Evolutionary conservation across 305 asterid species (phyloP).

Genomic region (Solanum hybrid): DNA sequence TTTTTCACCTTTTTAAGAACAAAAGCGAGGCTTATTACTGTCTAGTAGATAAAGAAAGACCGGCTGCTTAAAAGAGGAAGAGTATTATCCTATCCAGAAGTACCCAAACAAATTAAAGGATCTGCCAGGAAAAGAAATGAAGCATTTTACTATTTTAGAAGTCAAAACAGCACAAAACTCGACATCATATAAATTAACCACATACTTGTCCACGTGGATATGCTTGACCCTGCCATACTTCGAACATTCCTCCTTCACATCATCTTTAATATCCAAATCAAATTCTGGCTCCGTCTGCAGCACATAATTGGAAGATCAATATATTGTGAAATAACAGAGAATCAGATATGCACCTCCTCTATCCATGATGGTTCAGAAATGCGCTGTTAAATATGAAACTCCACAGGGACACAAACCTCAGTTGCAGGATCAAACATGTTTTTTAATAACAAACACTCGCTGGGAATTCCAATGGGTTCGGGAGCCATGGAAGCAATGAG

Average conservation of each 20-base stretch:
- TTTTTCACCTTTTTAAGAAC: not conserved
- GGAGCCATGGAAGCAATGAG: constrained; percentile 42
- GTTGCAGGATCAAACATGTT: constrained; percentile 91
- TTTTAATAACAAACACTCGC: constrained; percentile 86
- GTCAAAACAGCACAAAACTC: not conserved
- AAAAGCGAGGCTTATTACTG: not conserved
- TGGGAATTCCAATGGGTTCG: constrained; percentile 88
- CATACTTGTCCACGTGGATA: constrained; percentile 86
- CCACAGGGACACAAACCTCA: constrained; percentile 44
- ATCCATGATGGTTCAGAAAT: not conserved
- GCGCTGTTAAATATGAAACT: not conserved
- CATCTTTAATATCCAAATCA: constrained; percentile 86
- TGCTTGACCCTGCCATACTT: constrained; percentile 86
- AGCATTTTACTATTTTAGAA: not conserved
- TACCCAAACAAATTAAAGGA: not conserved
- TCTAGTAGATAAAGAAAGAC: not conserved
- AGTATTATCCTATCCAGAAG: not conserved
- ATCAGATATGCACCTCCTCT: not conserved
- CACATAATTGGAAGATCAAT: not conserved
- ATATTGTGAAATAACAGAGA: not conserved
- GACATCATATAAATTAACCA: not conserved
- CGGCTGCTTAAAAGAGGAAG: not conserved
- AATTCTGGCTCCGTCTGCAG: constrained; percentile 80
- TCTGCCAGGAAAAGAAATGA: not conserved
- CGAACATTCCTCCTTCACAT: constrained; percentile 86